phyloP scores from a whole-genome alignment of 2,329 filamentous ascomycete species.

The Dactylellina haptotyla region DNA sequence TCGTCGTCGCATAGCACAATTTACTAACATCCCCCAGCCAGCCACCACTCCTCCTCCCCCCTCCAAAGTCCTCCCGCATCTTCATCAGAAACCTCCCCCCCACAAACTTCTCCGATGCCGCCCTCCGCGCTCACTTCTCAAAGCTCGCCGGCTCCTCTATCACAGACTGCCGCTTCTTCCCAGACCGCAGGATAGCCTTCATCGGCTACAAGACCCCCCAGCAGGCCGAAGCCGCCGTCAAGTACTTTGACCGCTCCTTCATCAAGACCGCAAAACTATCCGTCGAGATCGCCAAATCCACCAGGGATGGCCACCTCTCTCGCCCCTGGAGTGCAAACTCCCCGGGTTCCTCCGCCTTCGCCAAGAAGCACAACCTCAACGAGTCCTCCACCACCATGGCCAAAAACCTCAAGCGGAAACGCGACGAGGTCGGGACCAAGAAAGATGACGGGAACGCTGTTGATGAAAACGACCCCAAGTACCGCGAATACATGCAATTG shows the following conservation, averaged over 20 bases:
- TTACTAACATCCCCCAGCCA: slow-evolving; percentile 24
- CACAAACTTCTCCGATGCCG: slow-evolving; percentile 77
- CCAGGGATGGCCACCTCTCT: slow-evolving; percentile 60
- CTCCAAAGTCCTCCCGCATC: slow-evolving; percentile 70
- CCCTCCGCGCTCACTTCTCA: slow-evolving; percentile 89
- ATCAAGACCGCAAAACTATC: slow-evolving; percentile 94
- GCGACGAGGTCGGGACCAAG: slow-evolving; percentile 65
- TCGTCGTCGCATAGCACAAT: slow-evolving; percentile 32
- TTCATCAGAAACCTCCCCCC: slow-evolving; percentile 88
- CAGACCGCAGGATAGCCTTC: slow-evolving; percentile 91
- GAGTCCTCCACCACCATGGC: slow-evolving; percentile 20
- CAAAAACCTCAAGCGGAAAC: slow-evolving; percentile 73
- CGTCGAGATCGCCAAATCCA: slow-evolving; percentile 86
- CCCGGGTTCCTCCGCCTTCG: slow-evolving; percentile 57
- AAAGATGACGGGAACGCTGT: slow-evolving; percentile 30
- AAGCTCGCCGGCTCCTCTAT: slow-evolving; percentile 72
- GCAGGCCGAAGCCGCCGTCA: slow-evolving; percentile 82
- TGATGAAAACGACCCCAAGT: slow-evolving; percentile 74
- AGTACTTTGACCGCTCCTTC: slow-evolving; percentile 94
- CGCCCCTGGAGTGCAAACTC: slow-evolving; percentile 61
- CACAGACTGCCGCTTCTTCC: slow-evolving; percentile 92
- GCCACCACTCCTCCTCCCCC: slow-evolving; percentile 17
- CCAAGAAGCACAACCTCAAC: slow-evolving; percentile 57
- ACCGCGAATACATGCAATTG: slow-evolving; percentile 84
- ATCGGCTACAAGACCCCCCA: slow-evolving; percentile 88